Base-by-base conservation (phyloP, 768 basidiomycete species). In the Xerocomellus dryophilus region DNA sequence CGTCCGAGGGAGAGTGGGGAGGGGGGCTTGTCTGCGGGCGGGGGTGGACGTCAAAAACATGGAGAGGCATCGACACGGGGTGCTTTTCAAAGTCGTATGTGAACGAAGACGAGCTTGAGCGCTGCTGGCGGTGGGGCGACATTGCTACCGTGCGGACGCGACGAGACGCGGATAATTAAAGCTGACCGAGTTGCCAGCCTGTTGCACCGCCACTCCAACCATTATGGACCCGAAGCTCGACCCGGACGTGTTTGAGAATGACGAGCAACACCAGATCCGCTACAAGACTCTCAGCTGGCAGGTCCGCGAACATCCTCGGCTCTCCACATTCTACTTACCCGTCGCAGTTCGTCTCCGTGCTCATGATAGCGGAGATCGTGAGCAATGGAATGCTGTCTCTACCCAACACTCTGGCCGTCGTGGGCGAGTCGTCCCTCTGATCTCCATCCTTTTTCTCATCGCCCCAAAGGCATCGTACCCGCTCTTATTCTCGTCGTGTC, bases 91-190 rank as follows among this genome's bases (percentile, higher is more conserved):
- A 78, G 68, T 80, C 79, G 54, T 76, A 76, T 54, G 76, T 72
- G 44, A 83, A 71, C 25, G 85, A 84, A 32, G 83, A 81, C 8
- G 85, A 83, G 20, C 77, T 71, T 60, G 76, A 35, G 17, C 34
- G 34, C 14, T 38, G 36, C 36, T 61, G 50, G 43, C 41, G 51
- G 42, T 54, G 52, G 50, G 42, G 53, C 9, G 59, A 59, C 62
- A 69, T 40, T 11, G 3, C 29, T 29, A 40, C 17, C n/a, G 9
- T 7, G 32, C 14, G 14, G 32, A 32, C 32, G 32, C 32, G 32
- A 32, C 32, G 32, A 12, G 32, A 34, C 32, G 34, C 34, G 34
- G 17, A 35, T 14, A 17, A 35, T 35, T 29, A 29, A 29, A 29
- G 29, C 9, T 9, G 9, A 10, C 34, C 34, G 34, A 35, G 34